Percentiles rank a stretch among this genome's conserved stretches.
Conservation (phyloP, 768 basidiomycete genomes). For the Suillus alpinus region DNA sequence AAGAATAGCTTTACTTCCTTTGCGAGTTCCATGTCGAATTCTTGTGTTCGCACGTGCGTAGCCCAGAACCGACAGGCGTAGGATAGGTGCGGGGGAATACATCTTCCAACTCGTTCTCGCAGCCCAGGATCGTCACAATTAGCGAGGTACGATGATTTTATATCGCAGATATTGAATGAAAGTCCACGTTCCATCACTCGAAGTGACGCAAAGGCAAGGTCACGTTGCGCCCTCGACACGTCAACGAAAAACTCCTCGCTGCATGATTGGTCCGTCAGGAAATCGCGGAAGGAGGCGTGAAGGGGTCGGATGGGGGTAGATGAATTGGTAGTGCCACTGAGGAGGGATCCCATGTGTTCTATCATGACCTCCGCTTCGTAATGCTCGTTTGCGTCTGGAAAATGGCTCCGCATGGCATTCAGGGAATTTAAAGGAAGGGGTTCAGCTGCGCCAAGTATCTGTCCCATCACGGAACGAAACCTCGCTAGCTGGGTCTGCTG, state of each 20-base stretch:
- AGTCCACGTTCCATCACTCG: constrained; percentile 30
- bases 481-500: not conserved
- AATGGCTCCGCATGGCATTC: not conserved
- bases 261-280: constrained; percentile 23
- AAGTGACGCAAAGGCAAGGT: constrained; percentile 27
- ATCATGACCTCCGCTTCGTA: constrained; percentile 16
- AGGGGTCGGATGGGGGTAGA: constrained; percentile 25
- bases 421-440: not conserved
- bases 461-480: constrained; percentile 1
- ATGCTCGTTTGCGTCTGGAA: not conserved
- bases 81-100: constrained; percentile 28
- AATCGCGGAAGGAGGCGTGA: constrained; percentile 37
- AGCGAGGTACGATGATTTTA: constrained; percentile 31
- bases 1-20: constrained; percentile 18
- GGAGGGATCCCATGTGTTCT: constrained; percentile 18
- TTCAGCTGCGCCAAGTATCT: not conserved
- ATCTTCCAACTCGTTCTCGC: constrained; percentile 11
- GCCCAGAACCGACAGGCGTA: constrained; percentile 40
- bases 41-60: constrained; percentile 20
- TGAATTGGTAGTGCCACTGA: constrained; percentile 17
- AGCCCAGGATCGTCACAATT: constrained; percentile 27
- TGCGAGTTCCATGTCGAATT: constrained; percentile 14
- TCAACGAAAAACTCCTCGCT: constrained; percentile 21
- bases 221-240: not conserved
- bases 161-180: constrained; percentile 38